phyloP scores from a whole-genome alignment of 2,329 filamentous ascomycete genomes.

The Pseudopyricularia cyperi region DNA sequence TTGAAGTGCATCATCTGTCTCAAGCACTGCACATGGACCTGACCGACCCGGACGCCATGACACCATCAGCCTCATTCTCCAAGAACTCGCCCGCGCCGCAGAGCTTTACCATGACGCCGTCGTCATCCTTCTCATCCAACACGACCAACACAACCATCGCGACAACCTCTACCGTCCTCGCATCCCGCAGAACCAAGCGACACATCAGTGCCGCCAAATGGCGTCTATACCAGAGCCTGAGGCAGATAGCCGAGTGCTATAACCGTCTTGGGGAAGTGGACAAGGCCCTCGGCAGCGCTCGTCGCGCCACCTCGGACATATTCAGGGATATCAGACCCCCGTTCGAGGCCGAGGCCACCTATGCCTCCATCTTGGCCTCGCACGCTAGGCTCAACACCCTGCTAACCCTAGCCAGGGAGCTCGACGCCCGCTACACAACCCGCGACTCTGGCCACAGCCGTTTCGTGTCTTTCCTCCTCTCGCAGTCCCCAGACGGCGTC shows the following conservation, averaged over 20 bases:
- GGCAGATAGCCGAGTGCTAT: conserved; percentile 1
- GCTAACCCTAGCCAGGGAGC: not conserved
- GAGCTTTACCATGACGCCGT: not conserved
- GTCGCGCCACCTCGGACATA: not conserved
- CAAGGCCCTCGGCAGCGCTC: not conserved
- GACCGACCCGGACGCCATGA: not conserved
- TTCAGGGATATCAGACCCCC: not conserved
- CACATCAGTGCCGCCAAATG: not conserved
- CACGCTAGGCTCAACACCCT: not conserved
- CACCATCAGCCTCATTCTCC: not conserved
- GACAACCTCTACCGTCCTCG: not conserved
- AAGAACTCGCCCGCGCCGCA: not conserved
- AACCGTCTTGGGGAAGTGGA: not conserved
- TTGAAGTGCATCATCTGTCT: not conserved
- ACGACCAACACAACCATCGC: not conserved
- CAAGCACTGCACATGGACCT: not conserved
- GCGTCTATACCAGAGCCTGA: conserved; percentile 1
- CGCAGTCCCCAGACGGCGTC: not conserved
- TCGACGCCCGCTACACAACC: not conserved
- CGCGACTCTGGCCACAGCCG: not conserved
- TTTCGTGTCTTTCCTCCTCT: conserved; percentile 1
- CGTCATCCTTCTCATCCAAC: not conserved
- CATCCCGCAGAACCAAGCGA: not conserved
- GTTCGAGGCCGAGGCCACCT: conserved; percentile 2
- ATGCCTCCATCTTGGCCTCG: not conserved